These are phyloP conservation scores for Cerioporus squamosus DNA, from an alignment of 1,284 basidiomycete genomes.

Conservation along the genomic window DNA sequence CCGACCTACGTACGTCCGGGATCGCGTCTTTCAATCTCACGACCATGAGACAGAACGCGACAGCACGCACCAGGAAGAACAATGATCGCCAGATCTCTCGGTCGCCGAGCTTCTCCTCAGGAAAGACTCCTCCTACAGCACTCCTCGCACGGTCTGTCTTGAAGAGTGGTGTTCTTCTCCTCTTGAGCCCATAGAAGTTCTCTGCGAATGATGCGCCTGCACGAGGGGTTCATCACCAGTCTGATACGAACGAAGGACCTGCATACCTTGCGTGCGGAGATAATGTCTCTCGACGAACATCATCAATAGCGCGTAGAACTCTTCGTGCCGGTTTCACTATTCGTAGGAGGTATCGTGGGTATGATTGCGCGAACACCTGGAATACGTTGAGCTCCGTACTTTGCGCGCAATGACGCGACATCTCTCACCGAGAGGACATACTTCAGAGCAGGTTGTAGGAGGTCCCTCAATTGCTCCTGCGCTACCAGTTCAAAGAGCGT, in stretches of 20 bases:
- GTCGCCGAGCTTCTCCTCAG: constrained; percentile 64
- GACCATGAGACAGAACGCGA: not conserved
- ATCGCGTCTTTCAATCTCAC: not conserved
- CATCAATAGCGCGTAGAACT: constrained; percentile 92
- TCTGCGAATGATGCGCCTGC: constrained; percentile 89
- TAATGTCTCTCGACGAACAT: constrained; percentile 91
- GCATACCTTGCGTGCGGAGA: constrained; percentile 76
- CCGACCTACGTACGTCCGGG: constrained; percentile 61
- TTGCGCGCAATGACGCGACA: not conserved
- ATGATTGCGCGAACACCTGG: constrained; percentile 93
- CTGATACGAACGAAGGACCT: too few species aligned
- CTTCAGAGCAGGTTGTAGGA: constrained; percentile 94
- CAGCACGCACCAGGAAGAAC: constrained; percentile 69
- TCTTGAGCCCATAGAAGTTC: constrained; percentile 90
- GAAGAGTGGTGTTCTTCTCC: constrained; percentile 73
- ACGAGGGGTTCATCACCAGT: constrained; percentile 26
- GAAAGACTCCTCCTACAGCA: constrained; percentile 67
- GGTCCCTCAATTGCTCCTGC: constrained; percentile 91
- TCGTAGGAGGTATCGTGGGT: constrained; percentile 91
- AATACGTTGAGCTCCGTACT: not conserved
- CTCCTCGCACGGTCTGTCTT: constrained; percentile 66
- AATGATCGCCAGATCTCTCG: constrained; percentile 77
- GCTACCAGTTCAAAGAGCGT: constrained; percentile 96
- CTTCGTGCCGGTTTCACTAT: constrained; percentile 96
- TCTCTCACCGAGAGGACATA: constrained; percentile 87